phyloP scores from a whole-genome alignment of 169 alveolate genomes.

The Plasmodium inui region DNA sequence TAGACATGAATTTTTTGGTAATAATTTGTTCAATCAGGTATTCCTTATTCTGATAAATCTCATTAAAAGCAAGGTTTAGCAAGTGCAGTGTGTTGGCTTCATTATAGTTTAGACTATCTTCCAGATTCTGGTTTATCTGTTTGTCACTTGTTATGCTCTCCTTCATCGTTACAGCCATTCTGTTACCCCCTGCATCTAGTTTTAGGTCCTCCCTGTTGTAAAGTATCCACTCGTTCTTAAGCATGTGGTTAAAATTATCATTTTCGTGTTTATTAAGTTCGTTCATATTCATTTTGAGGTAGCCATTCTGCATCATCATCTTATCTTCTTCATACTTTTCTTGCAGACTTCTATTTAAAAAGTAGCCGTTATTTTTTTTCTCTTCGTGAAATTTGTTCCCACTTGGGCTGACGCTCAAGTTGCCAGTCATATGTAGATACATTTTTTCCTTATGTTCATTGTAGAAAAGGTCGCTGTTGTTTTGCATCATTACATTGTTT shows the following conservation, averaged over 20 bases:
- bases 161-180: neutral
- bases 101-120: constrained; percentile 72
- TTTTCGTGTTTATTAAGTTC: constrained; percentile 41
- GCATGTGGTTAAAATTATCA: neutral
- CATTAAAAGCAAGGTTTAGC: constrained; percentile 70
- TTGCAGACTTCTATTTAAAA: constrained; percentile 17
- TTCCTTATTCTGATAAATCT: constrained; percentile 42
- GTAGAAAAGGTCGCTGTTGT: constrained; percentile 2
- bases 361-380: constrained; percentile 13
- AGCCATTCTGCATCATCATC: neutral
- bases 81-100: constrained; percentile 67
- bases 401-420: neutral
- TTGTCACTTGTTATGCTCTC: constrained; percentile 19
- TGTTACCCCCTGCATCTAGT: neutral
- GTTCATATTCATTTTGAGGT: constrained; percentile 12
- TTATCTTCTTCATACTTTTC: constrained; percentile 50
- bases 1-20: constrained; percentile 50
- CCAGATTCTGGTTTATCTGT: constrained; percentile 57
- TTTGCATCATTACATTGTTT: constrained; percentile 1
- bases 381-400: constrained; percentile 24
- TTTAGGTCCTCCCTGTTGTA: constrained; percentile 1
- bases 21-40: constrained; percentile 43
- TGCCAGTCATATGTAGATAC: neutral
- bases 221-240: constrained; percentile 17
- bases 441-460: constrained; percentile 49